Conservation (phyloP, 352 stramenopile genomes). For the Globisporangium lucens region DNA sequence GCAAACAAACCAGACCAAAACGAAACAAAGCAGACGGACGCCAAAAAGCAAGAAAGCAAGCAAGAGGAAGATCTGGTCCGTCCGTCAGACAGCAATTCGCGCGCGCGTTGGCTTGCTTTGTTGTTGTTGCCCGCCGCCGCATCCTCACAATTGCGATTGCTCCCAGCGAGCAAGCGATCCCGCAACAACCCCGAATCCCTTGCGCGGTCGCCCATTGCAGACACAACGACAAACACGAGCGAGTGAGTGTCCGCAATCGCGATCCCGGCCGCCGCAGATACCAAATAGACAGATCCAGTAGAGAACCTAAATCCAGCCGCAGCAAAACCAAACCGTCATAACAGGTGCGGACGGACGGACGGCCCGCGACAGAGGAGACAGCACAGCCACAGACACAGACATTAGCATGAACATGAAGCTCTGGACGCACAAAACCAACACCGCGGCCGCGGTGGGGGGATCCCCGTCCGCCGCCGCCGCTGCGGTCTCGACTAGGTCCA, state of each 20-base stretch:
- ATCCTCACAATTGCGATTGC: conserved; percentile 7
- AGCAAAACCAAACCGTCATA: not conserved
- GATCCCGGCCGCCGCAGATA: not conserved
- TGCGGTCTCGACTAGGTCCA: not conserved
- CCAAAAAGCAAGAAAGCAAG: not conserved
- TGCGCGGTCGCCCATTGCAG: conserved; percentile 5
- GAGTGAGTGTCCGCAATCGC: not conserved
- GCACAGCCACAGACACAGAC: not conserved
- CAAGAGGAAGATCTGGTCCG: conserved; percentile 14
- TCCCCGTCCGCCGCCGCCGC: conserved; percentile 1
- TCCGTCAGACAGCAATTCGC: conserved; percentile 1
- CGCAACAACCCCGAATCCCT: conserved; percentile 2
- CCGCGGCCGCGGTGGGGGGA: too few species aligned
- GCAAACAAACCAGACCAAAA: not conserved
- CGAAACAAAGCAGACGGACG: not conserved
- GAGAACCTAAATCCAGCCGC: not conserved
- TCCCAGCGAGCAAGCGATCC: conserved; percentile 3
- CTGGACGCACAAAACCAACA: conserved; percentile 8
- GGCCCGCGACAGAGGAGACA: not conserved
- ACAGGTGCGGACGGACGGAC: not conserved
- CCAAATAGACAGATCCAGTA: conserved; percentile 4
- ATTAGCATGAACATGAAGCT: conserved; percentile 16
- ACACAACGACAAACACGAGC: not conserved
- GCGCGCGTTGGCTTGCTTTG: not conserved
- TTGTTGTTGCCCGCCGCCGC: not conserved